Evolutionary conservation across 768 basidiomycete species (phyloP).

Genomic region (Boletus rubescentipes): DNA sequence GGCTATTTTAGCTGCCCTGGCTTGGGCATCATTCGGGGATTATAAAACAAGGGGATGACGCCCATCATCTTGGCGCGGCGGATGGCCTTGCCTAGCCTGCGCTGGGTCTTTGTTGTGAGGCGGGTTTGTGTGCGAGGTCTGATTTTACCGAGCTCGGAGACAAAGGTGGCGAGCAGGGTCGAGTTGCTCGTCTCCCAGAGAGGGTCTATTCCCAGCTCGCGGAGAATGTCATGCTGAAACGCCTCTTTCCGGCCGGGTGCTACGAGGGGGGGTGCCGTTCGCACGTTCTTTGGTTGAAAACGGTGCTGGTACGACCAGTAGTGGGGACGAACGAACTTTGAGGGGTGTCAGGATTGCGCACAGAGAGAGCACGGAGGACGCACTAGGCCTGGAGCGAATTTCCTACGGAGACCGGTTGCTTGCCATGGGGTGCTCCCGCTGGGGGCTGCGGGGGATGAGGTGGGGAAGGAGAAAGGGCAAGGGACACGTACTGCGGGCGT

Average conservation of each 20-base stretch:
- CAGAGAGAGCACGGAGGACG: not conserved
- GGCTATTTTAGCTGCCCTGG: slow-evolving; percentile 8
- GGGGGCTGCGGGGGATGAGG: slow-evolving; percentile 9
- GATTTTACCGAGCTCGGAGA: slow-evolving; percentile 83
- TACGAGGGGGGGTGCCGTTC: slow-evolving; percentile 39
- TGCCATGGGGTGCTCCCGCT: slow-evolving; percentile 20
- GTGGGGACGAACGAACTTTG: slow-evolving; percentile 48
- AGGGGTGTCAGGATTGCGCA: not conserved
- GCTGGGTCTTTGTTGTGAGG: slow-evolving; percentile 77
- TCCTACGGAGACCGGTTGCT: slow-evolving; percentile 25
- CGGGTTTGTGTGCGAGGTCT: slow-evolving; percentile 63
- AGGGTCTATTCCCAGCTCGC: slow-evolving; percentile 72
- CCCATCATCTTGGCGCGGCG: slow-evolving; percentile 92
- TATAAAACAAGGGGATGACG: slow-evolving; percentile 56
- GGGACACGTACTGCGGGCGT: slow-evolving; percentile 14
- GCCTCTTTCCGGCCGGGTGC: slow-evolving; percentile 59
- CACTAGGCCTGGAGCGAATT: slow-evolving; percentile 26
- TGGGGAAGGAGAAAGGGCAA: no score
- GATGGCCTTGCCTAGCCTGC: slow-evolving; percentile 79
- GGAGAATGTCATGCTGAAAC: slow-evolving; percentile 61
- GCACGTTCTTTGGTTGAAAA: slow-evolving; percentile 20
- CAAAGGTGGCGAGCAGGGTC: slow-evolving; percentile 51
- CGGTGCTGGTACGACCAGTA: slow-evolving; percentile 42
- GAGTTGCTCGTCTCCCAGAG: slow-evolving; percentile 65
- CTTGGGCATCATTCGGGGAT: slow-evolving; percentile 26